Percentiles rank a stretch among this genome's conserved stretches.
phyloP scores from a whole-genome alignment of 2,329 filamentous ascomycete species.

The Hawksworthiomyces lignivorus region DNA sequence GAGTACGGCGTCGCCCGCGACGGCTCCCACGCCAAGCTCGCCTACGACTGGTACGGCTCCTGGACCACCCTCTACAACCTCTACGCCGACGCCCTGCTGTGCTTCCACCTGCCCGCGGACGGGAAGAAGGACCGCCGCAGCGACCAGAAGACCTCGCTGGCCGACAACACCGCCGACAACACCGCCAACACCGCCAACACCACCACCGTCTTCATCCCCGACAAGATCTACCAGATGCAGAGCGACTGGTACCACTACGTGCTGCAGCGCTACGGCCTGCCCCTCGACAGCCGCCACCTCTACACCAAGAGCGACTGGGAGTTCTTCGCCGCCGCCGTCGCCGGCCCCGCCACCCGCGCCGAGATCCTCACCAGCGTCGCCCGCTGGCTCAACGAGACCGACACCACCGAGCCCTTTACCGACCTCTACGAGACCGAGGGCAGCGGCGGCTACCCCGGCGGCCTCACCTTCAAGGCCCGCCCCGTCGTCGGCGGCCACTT shows the following conservation, averaged over 20 bases:
- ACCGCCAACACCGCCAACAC: constrained; percentile 13
- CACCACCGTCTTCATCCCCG: constrained; percentile 57
- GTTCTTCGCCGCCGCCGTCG: constrained; percentile 77
- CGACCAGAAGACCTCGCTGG: constrained; percentile 12
- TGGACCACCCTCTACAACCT: constrained; percentile 74
- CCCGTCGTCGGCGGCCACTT: constrained; percentile 84
- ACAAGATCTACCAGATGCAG: constrained; percentile 69
- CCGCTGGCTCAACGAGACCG: constrained; percentile 76
- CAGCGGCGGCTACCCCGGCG: constrained; percentile 64
- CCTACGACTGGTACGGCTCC: constrained; percentile 69
- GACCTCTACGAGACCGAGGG: constrained; percentile 79
- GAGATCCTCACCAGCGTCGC: constrained; percentile 70
- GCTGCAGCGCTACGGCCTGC: constrained; percentile 73
- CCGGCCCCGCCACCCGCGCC: constrained; percentile 57
- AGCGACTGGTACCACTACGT: constrained; percentile 75
- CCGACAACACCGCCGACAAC: constrained; percentile 13
- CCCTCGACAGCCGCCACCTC: constrained; percentile 72
- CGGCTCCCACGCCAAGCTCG: constrained; percentile 61
- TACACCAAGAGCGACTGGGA: constrained; percentile 91
- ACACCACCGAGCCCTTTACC: constrained; percentile 67
- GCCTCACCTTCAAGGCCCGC: constrained; percentile 68
- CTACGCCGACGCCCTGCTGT: constrained; percentile 51
- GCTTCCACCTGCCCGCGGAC: constrained; percentile 20
- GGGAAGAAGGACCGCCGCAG: neutral
- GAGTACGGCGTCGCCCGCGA: constrained; percentile 59